Base-by-base conservation (phyloP, 192 early-diverging fungal genomes). In the Mortierella claussenii region DNA sequence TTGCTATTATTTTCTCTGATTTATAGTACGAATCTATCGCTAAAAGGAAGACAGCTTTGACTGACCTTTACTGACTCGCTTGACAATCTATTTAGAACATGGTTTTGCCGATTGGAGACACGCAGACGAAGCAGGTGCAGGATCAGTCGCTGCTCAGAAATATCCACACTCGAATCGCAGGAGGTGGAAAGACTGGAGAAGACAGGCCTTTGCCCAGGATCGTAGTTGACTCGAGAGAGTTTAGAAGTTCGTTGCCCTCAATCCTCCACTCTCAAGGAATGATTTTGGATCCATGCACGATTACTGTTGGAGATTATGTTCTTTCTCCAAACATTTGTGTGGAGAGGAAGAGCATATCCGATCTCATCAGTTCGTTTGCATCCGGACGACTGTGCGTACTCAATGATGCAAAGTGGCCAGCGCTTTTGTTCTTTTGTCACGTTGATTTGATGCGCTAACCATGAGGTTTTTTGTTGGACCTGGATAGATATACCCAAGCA, bases 221-320 rank as follows among this genome's bases (percentile, higher is more conserved):
- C 4, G 80, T 99, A 11, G 91, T 98, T 1, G 97, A 99, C 74
- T 83, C 92, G 58, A 90, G 97, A 59, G 97, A 99, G 73, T 97
- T 99, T 65, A 84, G 95, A 15, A 91, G 94, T 30, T 89, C 96
- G 6, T 66, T 99, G n/a, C 96, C 97, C 1, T 88, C 91, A 1
- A 84, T 95, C 30, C 74, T 99, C 2, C 94, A 97, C 62, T 85
- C 89, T 21, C 85, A 87, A 20, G 88, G 93, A 11, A 87, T 96
- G 66, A 73, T 82, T 12, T 79, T 99, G 8, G 65, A 87, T 18
- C 93, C 96, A 18, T 91, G 89, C 64, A 99, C 97, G 1, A 79
- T 99, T 7, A 87, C 89, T 67, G 90, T 99, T 0, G 97, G 96
- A 42, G 97, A 99, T 80, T 99, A 98, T 68, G 87, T 99, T 11